Percentiles rank a stretch among this genome's conserved stretches.
phyloP scores from a whole-genome alignment of 139 green algal genomes.

The Tetraselmis chui region DNA sequence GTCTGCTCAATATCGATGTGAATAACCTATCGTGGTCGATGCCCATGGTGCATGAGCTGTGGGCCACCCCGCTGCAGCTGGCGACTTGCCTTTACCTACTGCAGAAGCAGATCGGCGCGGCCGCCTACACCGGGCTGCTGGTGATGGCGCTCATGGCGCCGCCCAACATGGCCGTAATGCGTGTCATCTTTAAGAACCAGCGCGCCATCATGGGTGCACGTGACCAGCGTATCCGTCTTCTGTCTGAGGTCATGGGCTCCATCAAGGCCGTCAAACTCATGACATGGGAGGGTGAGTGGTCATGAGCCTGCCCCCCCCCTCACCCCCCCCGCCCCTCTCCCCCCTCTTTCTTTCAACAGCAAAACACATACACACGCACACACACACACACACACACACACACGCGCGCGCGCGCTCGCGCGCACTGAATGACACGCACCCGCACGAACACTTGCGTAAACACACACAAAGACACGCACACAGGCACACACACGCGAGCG shows the following conservation, averaged over 20 bases:
- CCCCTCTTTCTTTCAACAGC: background rate
- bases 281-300: conserved; percentile 8
- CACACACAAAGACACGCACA: no score
- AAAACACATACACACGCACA: no score
- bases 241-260: conserved; percentile 5
- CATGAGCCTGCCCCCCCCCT: no score
- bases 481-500: no score
- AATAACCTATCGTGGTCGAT: background rate
- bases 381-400: no score
- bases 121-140: background rate
- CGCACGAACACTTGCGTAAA: no score
- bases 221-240: conserved; percentile 4
- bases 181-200: background rate
- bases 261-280: conserved; percentile 19
- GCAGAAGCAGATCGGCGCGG: conserved; percentile 62
- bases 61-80: conserved; percentile 76
- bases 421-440: no score
- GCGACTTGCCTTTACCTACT: conserved; percentile 69
- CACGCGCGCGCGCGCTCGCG: no score
- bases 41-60: conserved; percentile 73
- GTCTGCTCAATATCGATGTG: background rate
- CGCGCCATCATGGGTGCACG: conserved; percentile 4
- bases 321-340: no score
- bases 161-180: background rate
- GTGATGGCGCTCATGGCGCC: conserved; percentile 12